Evolutionary conservation across 148 eudicot genomes (phyloP).

Genomic region (Chenopodium berlandieri): DNA sequence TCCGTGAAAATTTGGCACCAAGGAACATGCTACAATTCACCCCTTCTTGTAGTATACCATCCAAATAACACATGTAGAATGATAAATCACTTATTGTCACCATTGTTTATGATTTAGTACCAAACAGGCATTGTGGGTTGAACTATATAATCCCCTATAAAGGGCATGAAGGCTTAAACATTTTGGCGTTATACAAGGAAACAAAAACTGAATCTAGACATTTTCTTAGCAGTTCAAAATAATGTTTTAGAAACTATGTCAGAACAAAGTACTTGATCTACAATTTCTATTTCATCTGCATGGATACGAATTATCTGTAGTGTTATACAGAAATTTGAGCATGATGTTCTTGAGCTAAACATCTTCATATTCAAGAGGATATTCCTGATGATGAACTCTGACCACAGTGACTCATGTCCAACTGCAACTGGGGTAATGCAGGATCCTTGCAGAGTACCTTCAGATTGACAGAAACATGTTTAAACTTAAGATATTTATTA

Average conservation of each 20-base stretch:
- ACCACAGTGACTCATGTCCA: conserved; percentile 56
- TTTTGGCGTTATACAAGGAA: neutral
- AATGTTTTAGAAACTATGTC: neutral
- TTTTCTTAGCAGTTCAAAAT: neutral
- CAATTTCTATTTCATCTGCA: conserved; percentile 20
- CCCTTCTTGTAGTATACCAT: too few relatives aligned
- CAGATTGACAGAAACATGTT: conserved; percentile 12
- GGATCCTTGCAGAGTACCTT: conserved; percentile 57
- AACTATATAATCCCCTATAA: neutral
- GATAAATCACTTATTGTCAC: too few relatives aligned
- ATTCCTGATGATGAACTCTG: conserved; percentile 66
- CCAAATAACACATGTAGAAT: too few relatives aligned
- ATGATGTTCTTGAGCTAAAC: neutral
- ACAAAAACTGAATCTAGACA: conserved; percentile 5
- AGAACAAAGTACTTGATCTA: conserved; percentile 12
- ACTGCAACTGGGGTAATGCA: conserved; percentile 43
- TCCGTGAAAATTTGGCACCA: too few relatives aligned
- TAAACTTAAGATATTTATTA: neutral
- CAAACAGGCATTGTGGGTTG: neutral
- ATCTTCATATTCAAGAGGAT: conserved; percentile 43
- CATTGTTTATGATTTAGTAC: neutral
- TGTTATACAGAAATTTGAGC: conserved; percentile 14
- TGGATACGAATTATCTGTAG: conserved; percentile 1
- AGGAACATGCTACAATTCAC: too few relatives aligned
- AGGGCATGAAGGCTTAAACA: too few relatives aligned